These are phyloP conservation scores for Trichomonascus vanleenenianus DNA, from an alignment of 805 yeast species.

Conservation along the genomic window DNA sequence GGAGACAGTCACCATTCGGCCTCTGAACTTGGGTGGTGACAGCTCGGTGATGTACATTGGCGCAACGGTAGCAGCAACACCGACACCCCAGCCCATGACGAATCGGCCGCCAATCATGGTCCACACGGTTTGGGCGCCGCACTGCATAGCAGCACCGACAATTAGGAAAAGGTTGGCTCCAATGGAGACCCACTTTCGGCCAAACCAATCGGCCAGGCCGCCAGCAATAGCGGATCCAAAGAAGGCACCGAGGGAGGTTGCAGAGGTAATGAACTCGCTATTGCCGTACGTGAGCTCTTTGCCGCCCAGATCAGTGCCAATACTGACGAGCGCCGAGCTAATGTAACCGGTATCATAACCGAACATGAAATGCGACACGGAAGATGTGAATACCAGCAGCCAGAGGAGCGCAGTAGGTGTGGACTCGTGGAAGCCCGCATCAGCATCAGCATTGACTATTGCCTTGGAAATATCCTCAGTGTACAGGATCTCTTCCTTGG, in stretches of 20 bases:
- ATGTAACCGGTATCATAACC: conserved; percentile 98
- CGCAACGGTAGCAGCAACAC: conserved; percentile 84
- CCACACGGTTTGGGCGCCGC: conserved; percentile 77
- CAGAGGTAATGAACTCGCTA: conserved; percentile 85
- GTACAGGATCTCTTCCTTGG: background rate
- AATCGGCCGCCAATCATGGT: conserved; percentile 88
- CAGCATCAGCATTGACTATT: conserved; percentile 1
- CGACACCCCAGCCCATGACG: conserved; percentile 93
- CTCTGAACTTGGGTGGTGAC: conserved; percentile 90
- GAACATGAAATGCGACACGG: conserved; percentile 34
- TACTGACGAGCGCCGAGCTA: conserved; percentile 81
- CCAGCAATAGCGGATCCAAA: conserved; percentile 80
- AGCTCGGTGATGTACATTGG: conserved; percentile 88
- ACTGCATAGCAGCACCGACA: conserved; percentile 77
- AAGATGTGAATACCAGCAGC: conserved; percentile 8
- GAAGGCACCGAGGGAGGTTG: conserved; percentile 89
- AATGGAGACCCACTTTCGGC: conserved; percentile 77
- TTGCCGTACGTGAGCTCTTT: conserved; percentile 60
- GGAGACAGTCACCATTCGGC: conserved; percentile 80
- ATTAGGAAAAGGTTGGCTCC: conserved; percentile 74
- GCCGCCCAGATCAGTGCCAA: conserved; percentile 59
- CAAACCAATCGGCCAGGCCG: conserved; percentile 67
- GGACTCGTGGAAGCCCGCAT: conserved; percentile 9
- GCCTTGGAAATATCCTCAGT: background rate
- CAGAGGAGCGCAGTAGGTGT: conserved; percentile 7